These are phyloP conservation scores for Apiospora malaysiana DNA, from an alignment of 2,329 filamentous ascomycete genomes.

Conservation along the genomic window DNA sequence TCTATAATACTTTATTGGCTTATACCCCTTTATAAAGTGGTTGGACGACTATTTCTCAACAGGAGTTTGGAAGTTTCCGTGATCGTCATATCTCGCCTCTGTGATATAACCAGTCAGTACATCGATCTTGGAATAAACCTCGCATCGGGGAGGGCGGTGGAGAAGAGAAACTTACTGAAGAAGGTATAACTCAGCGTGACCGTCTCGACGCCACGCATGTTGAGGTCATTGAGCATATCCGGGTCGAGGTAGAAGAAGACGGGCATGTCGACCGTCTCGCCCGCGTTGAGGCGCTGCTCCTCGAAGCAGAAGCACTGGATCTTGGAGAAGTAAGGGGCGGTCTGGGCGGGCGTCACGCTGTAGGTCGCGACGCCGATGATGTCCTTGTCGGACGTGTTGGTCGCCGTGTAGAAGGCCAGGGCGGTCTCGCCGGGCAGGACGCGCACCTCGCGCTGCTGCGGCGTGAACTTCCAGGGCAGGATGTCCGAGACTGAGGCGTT, in stretches of 20 bases:
- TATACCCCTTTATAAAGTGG: neutral
- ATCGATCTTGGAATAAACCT: neutral
- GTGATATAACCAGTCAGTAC: conserved; percentile 22
- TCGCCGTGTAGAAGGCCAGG: conserved; percentile 96
- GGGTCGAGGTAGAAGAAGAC: conserved; percentile 99
- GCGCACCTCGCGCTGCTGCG: conserved; percentile 94
- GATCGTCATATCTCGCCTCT: conserved; percentile 86
- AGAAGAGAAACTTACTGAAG: conserved; percentile 78
- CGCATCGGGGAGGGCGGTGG: no score
- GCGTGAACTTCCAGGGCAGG: conserved; percentile 95
- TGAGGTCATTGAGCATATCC: conserved; percentile 88
- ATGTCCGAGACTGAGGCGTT: conserved; percentile 94
- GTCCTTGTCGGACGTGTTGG: conserved; percentile 86
- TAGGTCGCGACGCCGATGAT: conserved; percentile 99
- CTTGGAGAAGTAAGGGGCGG: conserved; percentile 98
- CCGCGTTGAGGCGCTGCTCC: conserved; percentile 90
- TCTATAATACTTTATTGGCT: neutral
- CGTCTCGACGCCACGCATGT: conserved; percentile 92
- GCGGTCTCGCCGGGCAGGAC: conserved; percentile 96
- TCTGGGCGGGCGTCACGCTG: conserved; percentile 93
- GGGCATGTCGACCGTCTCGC: conserved; percentile 98
- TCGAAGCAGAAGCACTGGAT: conserved; percentile 99
- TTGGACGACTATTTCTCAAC: neutral
- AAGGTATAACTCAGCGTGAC: conserved; percentile 98
- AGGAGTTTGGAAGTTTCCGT: conserved; percentile 65